Base-by-base conservation (phyloP, 306 rosid genomes). In the Cajanus cajan region DNA sequence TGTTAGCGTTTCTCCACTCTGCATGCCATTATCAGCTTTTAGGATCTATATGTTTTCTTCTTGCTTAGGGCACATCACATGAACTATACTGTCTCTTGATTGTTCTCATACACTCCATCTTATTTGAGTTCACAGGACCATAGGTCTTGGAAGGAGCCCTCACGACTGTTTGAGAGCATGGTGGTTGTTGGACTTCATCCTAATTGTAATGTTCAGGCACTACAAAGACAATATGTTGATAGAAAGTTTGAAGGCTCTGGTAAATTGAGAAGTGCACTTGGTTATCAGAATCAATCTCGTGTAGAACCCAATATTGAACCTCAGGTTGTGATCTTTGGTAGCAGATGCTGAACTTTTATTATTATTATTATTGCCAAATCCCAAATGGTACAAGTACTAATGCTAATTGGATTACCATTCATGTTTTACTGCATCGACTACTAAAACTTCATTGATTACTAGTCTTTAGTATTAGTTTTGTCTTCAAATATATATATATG, bases 171-270 rank as follows among this genome's bases (percentile, higher is more conserved):
- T 34, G 98, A 95, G 90, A 91, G 98, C 84, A 86, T 95, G 93
- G 94, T 93, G 65, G 94, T 95, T 71, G 91, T 92, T 33, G 98
- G 98, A 62, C 98, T 95, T 82, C 97, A 90, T 84, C 98, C 98
- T 73, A 89, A 86, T 78, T 90, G 96, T 87, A 97, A 94, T 80
- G 80, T 89, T 85, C 94, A 88, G 81, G 88, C 96, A 75, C 86
- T 94, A 34, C 88, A 90, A 68, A 86, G 89, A 79, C 98, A 87
- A 82, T 92, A 81, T 81, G 85, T 83, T 82, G 85, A 83, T 71
- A 85, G 90, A 72, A 92, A 85, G 84, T 79, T 80, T 55, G 96
- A 94, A 74, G 91, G 89, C 68, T 82, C 94, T 16, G 90, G 89
- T 37, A 89, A 79, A 85, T 61, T 91, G 77, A 90, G 95, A 66